Evolutionary conservation across 1,284 basidiomycete species (phyloP).

Genomic region (Ganoderma meredithae): DNA sequence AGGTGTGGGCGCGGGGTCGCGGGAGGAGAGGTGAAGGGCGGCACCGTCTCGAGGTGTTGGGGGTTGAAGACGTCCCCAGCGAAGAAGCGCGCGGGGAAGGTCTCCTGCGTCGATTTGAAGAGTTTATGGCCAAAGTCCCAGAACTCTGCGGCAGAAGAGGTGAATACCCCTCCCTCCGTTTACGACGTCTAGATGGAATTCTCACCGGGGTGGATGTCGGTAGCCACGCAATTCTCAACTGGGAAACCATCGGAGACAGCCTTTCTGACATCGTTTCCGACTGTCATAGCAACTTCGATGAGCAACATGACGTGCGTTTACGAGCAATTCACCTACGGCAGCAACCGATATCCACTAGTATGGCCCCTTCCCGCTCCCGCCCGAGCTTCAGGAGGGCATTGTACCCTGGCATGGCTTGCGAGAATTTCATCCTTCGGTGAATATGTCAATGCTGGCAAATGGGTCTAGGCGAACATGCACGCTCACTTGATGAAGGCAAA

Average conservation of each 20-base stretch:
- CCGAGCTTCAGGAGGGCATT: constrained; percentile 47
- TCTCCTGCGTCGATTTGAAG: constrained; percentile 40
- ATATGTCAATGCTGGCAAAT: not conserved
- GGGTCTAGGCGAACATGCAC: not conserved
- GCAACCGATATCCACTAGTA: constrained; percentile 55
- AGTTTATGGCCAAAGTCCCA: constrained; percentile 42
- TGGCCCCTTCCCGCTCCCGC: constrained; percentile 47
- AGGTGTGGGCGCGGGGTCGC: constrained; percentile 42
- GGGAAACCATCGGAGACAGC: constrained; percentile 50
- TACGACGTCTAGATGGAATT: not conserved
- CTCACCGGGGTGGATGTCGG: constrained; percentile 45
- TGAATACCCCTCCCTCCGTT: not conserved
- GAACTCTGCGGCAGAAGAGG: constrained; percentile 35
- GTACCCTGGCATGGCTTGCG: constrained; percentile 49
- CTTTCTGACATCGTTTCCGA: constrained; percentile 53
- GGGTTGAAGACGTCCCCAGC: constrained; percentile 50
- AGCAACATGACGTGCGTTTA: not conserved
- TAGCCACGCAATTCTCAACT: constrained; percentile 41
- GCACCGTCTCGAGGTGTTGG: constrained; percentile 37
- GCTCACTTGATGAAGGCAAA: constrained; percentile 30
- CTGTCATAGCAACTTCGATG: constrained; percentile 35
- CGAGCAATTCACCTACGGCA: constrained; percentile 48
- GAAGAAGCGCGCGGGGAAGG: constrained; percentile 53
- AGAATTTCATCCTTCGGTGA: constrained; percentile 40
- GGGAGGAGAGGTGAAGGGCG: constrained; percentile 35